Percentiles rank a stretch among this genome's conserved stretches.
Conservation (phyloP, 164 flowering plant genomes). For the Vitis rotundifolia region DNA sequence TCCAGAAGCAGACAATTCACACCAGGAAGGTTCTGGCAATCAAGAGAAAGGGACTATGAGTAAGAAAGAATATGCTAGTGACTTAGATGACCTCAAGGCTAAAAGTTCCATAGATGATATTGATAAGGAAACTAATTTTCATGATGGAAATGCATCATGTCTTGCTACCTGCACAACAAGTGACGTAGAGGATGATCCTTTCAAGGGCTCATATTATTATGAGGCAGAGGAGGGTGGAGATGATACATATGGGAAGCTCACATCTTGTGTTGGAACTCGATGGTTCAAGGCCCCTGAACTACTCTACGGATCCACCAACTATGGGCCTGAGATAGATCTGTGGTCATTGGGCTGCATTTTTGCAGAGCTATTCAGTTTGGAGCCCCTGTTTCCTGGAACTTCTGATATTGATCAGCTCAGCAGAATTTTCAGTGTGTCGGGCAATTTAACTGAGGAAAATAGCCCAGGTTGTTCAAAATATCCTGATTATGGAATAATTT, state of each 20-base stretch:
- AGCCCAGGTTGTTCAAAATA: conserved; percentile 75
- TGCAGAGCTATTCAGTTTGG: conserved; percentile 75
- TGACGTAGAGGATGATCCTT: conserved; percentile 68
- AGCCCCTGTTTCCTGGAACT: conserved; percentile 87
- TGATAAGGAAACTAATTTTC: conserved; percentile 46
- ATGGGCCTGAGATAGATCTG: conserved; percentile 79
- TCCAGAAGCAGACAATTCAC: conserved; percentile 20
- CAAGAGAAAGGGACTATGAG: conserved; percentile 30
- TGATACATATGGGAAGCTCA: conserved; percentile 50
- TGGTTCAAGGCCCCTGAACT: conserved; percentile 95
- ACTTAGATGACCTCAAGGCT: conserved; percentile 34
- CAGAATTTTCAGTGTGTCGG: conserved; percentile 63
- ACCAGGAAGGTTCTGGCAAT: conserved; percentile 17
- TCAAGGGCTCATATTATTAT: conserved; percentile 45
- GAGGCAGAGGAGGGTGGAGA: conserved; percentile 46
- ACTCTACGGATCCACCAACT: conserved; percentile 76
- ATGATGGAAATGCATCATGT: conserved; percentile 71
- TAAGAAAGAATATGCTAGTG: conserved; percentile 38
- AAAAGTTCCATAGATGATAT: conserved; percentile 33
- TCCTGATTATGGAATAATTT: conserved; percentile 74
- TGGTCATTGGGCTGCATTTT: conserved; percentile 97
- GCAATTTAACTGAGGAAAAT: conserved; percentile 66
- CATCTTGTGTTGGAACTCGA: conserved; percentile 93
- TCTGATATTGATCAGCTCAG: conserved; percentile 93
- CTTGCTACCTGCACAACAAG: conserved; percentile 73